A percentile compares a stretch with the other conserved stretches of the same genome.
Conservation (phyloP, 345 rosid genomes). For the Rhodomyrtus tomentosa region DNA sequence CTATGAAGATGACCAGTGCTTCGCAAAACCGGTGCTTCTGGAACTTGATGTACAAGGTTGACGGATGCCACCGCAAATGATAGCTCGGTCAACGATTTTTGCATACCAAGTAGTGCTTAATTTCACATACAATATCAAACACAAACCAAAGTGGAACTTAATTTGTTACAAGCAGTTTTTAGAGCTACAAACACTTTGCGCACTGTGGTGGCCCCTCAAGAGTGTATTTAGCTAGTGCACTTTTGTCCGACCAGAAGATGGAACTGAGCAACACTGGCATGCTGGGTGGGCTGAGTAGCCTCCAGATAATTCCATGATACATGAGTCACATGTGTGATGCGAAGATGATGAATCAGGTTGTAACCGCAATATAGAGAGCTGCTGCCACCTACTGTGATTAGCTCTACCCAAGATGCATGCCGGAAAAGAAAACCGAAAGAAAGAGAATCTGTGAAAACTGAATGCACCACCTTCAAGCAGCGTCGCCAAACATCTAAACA, state of each 20-base stretch:
- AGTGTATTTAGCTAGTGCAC: not conserved
- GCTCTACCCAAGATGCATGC: not conserved
- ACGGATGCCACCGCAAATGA: not conserved
- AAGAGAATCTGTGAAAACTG: not conserved
- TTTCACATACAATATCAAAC: not conserved
- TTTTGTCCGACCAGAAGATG: not conserved
- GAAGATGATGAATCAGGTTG: not conserved
- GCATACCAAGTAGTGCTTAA: not conserved
- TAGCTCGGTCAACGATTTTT: not conserved
- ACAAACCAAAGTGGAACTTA: not conserved
- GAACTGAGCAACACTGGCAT: not conserved
- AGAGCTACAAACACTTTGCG: not conserved
- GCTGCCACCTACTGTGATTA: not conserved
- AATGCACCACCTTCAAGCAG: not conserved
- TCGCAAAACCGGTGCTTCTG: not conserved
- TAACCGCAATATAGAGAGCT: not conserved
- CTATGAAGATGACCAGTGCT: not conserved
- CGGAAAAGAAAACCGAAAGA: not conserved
- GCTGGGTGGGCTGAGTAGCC: not conserved
- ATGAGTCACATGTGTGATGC: not conserved
- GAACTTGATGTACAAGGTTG: not conserved
- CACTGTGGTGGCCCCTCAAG: not conserved
- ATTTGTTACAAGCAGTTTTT: not conserved
- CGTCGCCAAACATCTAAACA: not conserved
- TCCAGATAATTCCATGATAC: not conserved